Conservation (phyloP, 176 grass and related monocot genomes). For the Eleusine indica region DNA sequence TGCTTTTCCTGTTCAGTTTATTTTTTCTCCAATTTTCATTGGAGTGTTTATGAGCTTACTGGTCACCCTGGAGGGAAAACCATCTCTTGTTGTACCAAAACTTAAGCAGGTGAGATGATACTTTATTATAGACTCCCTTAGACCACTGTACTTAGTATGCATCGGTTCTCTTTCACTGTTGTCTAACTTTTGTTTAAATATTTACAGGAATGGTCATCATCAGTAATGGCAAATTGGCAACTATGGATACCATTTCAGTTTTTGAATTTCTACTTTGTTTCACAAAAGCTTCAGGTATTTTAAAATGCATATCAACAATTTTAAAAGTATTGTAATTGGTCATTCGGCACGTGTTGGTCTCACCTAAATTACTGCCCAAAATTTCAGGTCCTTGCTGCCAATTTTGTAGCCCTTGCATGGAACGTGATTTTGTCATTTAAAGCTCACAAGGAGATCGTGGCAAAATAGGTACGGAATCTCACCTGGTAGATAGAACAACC, state of each 20-base stretch:
- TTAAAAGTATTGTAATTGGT: background rate
- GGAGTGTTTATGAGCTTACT: constrained; percentile 82
- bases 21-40: constrained; percentile 91
- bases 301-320: background rate
- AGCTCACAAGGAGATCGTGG: constrained; percentile 72
- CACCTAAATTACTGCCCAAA: background rate
- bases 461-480: constrained; percentile 54
- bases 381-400: constrained; percentile 69
- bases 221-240: constrained; percentile 77
- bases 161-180: constrained; percentile 23
- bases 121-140: background rate
- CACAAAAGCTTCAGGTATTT: constrained; percentile 84
- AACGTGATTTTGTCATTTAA: constrained; percentile 90
- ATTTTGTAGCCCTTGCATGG: constrained; percentile 78
- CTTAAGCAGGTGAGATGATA: constrained; percentile 76
- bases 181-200: constrained; percentile 3
- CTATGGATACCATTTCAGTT: constrained; percentile 97
- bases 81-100: constrained; percentile 76
- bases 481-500: background rate
- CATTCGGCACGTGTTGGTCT: background rate
- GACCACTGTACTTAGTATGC: background rate
- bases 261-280: constrained; percentile 88
- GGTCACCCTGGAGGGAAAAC: constrained; percentile 79
- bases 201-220: constrained; percentile 78
- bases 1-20: constrained; percentile 48